Evolutionary conservation across 1,284 basidiomycete species (phyloP), one percentile per base, ranked within the genome.

Genomic region (Microbotryum saponariae): DNA sequence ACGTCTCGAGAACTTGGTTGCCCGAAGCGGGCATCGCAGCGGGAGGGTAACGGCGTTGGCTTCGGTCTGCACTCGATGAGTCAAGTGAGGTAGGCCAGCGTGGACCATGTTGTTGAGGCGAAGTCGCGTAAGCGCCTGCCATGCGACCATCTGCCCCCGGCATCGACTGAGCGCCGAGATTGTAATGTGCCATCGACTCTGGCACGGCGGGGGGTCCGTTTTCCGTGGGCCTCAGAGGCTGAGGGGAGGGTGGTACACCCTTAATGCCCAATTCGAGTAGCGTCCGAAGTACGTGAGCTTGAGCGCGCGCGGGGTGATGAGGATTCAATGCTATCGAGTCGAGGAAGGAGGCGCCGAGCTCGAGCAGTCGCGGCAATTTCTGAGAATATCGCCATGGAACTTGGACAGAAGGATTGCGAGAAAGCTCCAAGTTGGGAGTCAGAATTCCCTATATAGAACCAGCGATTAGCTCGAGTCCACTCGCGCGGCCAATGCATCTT

Each of bases 301-400:
- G 65, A 6, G 62, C 51, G 18, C 52, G 51, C 0, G 67, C 66
- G 0, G 67, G 67, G 54, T 69, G 67, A 25, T 63, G 51, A 6
- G 56, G 42, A 51, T 62, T 63, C 20, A 64, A 58, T 1, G 63
- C 60, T 55, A 69, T 62, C 4, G 63, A 54, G 29, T 69, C 67
- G 56, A 69, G 61, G 60, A 69, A 69, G 20, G 65, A 51, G 6
- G 67, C 59, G 27, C 63, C 67, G 46, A 69, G 65, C 48, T 69
- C 67, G 59, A 69, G 63, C 1, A 69, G 56, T 18, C 67, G 65
- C 1, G 67, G 67, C 16, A 69, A 61, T 56, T 69, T 69, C n/a
- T 65, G 65, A 0, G 67, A 59, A 51, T 60, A 58, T 18, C 57
- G 53, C 67, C 67, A 69, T 27, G 63, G 56, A 5, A 59, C 59